Base-by-base conservation (phyloP, 1,139 yeast species). In the Taphrina pruni region DNA sequence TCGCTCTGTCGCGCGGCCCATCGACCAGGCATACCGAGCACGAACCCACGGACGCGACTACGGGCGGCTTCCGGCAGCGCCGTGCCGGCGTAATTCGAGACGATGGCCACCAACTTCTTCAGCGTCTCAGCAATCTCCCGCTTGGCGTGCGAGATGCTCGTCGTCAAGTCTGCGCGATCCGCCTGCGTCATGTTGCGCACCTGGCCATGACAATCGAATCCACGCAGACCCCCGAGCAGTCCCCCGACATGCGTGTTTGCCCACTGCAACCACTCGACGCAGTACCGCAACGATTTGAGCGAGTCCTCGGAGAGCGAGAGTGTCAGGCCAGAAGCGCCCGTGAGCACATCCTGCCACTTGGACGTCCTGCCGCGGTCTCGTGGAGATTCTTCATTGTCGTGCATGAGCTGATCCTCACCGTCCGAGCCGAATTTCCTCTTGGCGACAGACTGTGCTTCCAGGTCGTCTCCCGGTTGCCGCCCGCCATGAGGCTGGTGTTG, bases 101-200 rank as follows among this genome's bases (percentile, higher is more conserved):
- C 89, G 52, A 94, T 86, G 56, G 87, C 86, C 55, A 93, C 92
- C 66, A 93, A 91, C 77, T 92, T 93, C 77, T 91, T 90, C 36
- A 94, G 93, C 0, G 97, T 94, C 4, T 89, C 85, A 8, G 93
- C 88, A 52, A 94, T 90, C 75, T 94, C 99, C 72, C 87, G 85
- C 74, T 90, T 89, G 58, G 94, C 73, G 64, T 67, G 73, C 43
- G 69, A 58, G 35, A 70, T 74, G 52, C 73, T 73, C 11, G 76
- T 73, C 32, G 76, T 76, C 51, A 73, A 74, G 36, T 56, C 48
- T 11, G 26, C 36, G 14, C 65, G 69, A 45, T 35, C 65, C 55
- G 73, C 72, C 71, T 73, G 75, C 35, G 75, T 77, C 71, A 73
- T 72, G 26, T 70, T 72, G 52, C 71, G 70, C 4, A 75, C 76